Evolutionary conservation across 2,329 filamentous ascomycete genomes (phyloP).

Genomic region (Biscogniauxia mediterranea): DNA sequence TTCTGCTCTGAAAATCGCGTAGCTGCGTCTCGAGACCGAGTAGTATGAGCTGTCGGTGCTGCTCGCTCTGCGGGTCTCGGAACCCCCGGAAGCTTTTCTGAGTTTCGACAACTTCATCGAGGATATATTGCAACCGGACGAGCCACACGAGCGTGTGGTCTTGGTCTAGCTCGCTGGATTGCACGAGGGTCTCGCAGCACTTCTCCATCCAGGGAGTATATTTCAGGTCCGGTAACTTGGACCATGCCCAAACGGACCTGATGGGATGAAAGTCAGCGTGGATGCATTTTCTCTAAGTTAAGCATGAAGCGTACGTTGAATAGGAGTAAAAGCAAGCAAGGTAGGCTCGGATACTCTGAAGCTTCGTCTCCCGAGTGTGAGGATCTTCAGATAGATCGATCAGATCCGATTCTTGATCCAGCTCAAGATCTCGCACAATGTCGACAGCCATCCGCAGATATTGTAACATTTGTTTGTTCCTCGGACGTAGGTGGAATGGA

Average conservation of each 20-base stretch:
- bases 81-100: constrained; percentile 25
- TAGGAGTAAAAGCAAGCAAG: constrained; percentile 43
- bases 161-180: constrained; percentile 34
- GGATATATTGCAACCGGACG: constrained; percentile 40
- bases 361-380: constrained; percentile 28
- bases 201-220: constrained; percentile 44
- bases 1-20: constrained; percentile 38
- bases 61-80: constrained; percentile 30
- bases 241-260: constrained; percentile 42
- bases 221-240: constrained; percentile 29
- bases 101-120: constrained; percentile 38
- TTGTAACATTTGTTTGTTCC: constrained; percentile 47
- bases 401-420: constrained; percentile 41
- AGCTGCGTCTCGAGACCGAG: constrained; percentile 48
- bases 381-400: constrained; percentile 17
- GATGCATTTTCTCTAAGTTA: neutral
- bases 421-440: constrained; percentile 47
- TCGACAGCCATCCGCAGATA: constrained; percentile 54
- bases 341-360: constrained; percentile 47
- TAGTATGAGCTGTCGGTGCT: constrained; percentile 45
- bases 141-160: constrained; percentile 46
- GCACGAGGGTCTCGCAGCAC: constrained; percentile 45
- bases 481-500: constrained; percentile 53
- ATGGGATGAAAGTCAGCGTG: neutral
- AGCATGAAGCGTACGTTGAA: constrained; percentile 37